Base-by-base conservation (phyloP, 257 asterid species). In the Capsicum chinense region DNA sequence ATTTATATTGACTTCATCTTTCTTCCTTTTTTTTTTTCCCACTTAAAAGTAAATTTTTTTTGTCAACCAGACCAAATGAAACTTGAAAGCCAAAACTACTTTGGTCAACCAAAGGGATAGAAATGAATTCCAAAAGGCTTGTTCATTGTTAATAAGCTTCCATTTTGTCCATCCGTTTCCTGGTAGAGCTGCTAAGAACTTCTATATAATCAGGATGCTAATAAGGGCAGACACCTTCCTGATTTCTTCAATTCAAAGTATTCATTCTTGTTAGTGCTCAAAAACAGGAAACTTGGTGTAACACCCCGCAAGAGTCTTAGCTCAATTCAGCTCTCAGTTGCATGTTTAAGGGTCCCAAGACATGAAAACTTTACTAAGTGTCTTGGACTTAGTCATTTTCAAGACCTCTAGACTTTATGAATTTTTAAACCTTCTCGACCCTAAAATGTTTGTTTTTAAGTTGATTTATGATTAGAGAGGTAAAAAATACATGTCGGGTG, bases 231-330 rank as follows among this genome's bases (percentile, higher is more conserved):
- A 71, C n/a, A 12, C 58, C 79, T 71, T 44, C 9, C 6, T 21
- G 3, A 1, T 47, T 71, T 47, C 79, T 71, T 50, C 80, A 50
- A 3, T 48, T 48, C 80, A 74, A 74, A 48, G 44, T 3, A 50
- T 74, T 74, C 79, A 74, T 74, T 74, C 44, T 21, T n/a, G 80
- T 74, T 48, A 7, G 10, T 67, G 80, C 60, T 19, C 60, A 19
- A 50, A 69, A 74, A 6, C 12, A 12, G 13, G 12, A 12, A 19
- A 3, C 19, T 71, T n/a, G 56, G 11, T 15, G 33, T 26, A 26
- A 26, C 33, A 26, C 33, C 33, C 33, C 33, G 33, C 33, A 26
- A 26, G 33, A 26, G 33, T 26, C 33, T 26, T 26, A 26, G 33
- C 33, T 26, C 33, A 26, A 26, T 26, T 26, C 33, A 26, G 33